Evolutionary conservation across 2,329 filamentous ascomycete genomes (phyloP), one percentile per base, ranked within the genome.

Genomic region (Verticillium longisporum): DNA sequence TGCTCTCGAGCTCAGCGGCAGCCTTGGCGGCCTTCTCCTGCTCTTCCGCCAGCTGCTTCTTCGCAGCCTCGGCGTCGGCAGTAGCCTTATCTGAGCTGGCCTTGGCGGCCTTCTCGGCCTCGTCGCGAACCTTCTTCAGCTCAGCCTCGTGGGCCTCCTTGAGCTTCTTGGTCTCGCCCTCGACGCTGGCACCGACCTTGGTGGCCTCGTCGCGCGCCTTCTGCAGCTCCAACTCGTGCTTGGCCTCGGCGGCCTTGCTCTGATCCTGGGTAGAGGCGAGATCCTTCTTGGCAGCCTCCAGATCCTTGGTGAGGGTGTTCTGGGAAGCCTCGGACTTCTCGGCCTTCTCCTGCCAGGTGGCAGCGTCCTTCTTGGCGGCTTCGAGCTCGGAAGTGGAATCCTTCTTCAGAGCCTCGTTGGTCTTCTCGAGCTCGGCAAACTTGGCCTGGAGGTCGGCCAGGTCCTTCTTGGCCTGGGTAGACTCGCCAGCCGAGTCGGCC

Each of bases 401-500:
- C 18, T 26, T 69, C 57, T 60, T 69, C 66, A 3, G 64, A 60
- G 33, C 62, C 59, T 34, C 69, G 64, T 63, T 64, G 56, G 68
- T 65, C 67, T 69, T 68, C 5, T 66, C 63, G 37, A 64, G 58
- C 18, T 62, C 61, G 15, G 60, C 59, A 15, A 58, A 58, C 53
- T 67, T 62, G 18, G 62, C 58, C 64, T 65, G 26, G 59, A 66
- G 60, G 31, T 70, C 66, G 18, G 67, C 62, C 4, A 73, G 63
- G 10, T 69, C 69, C 60, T 72, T 66, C 62, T 73, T 68, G 2
- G 70, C 64, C 13, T 71, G 64, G 2, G 64, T 66, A 21, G 71
- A 55, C 57, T 74, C 71, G 26, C 68, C 68, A n/a, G 71, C 70
- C 13, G 73, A 68, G 53, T 72, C 63, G 45, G 67, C 70, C 66